Evolutionary conservation across 2,329 filamentous ascomycete species (phyloP).

Genomic region (Didymosphaeria variabile): DNA sequence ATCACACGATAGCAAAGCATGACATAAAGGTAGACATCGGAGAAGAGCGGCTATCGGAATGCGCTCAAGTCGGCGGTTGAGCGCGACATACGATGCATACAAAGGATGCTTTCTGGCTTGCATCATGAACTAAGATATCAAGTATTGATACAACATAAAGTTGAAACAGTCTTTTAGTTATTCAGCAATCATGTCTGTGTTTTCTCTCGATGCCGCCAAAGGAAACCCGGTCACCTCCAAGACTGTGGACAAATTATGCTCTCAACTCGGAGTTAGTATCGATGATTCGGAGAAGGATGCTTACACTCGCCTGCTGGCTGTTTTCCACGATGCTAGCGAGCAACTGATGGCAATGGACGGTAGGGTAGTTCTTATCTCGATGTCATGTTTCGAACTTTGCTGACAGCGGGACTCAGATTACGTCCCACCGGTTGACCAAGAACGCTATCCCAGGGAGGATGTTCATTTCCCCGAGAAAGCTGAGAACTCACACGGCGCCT

Average conservation of each 20-base stretch:
- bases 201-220: conserved; percentile 44
- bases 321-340: conserved; percentile 51
- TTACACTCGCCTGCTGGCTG: conserved; percentile 49
- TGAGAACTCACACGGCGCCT: conserved; percentile 53
- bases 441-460: conserved; percentile 48
- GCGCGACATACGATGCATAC: background rate
- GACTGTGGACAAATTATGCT: conserved; percentile 44
- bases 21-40: background rate
- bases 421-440: conserved; percentile 40
- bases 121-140: background rate
- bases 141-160: background rate
- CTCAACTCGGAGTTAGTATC: conserved; percentile 43
- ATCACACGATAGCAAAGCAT: background rate
- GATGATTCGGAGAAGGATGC: conserved; percentile 50
- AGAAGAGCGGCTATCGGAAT: background rate
- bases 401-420: conserved; percentile 36
- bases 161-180: background rate
- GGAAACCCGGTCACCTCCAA: conserved; percentile 47
- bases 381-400: background rate
- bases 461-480: conserved; percentile 44
- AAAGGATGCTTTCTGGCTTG: background rate
- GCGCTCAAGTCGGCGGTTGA: background rate
- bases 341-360: conserved; percentile 48
- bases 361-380: conserved; percentile 34
- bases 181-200: conserved; percentile 47